Base-by-base conservation (phyloP, 2,329 filamentous ascomycete species). In the Trichoderma pleuroti region DNA sequence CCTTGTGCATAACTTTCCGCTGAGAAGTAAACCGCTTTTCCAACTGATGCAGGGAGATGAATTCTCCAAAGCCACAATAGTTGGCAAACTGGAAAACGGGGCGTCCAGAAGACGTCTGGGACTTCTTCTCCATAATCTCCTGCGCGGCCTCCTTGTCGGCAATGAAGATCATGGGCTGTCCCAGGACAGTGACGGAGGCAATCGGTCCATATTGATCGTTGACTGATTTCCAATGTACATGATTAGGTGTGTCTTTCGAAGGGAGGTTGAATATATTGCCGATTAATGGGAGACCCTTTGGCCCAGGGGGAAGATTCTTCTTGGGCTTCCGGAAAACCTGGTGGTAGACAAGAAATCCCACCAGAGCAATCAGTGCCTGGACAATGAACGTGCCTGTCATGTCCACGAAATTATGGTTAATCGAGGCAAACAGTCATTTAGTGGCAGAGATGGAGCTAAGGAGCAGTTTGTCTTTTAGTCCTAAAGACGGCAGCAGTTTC, bases 211-310 rank as follows among this genome's bases (percentile, higher is more conserved):
- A 78, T 6, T 71, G 39, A 0, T 81, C 75, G 26, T 78, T 80
- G 66, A 78, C 75, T 56, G 77, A 75, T 4, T 77, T 60, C 79
- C 80, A 81, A 61, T 81, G 78, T 28, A 76, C 71, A 68, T 76
- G 77, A 42, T 80, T 77, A 0, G 73, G 76, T 9, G 70, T 71
- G 3, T 74, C 76, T 9, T 73, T 70, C 1, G 78, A 75, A 1
- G 83, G 84, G 21, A 86, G 73, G 72, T 86, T 83, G 4, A 76
- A 74, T 16, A 85, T 69, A 73, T 86, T 86, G 18, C 84, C 84
- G 14, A 86, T 61, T 1, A 86, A 42, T 0, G 83, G 81, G 9
- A 82, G 74, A 0, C 78, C 78, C 24, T 70, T 77, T 74, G 73
- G 80, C 66, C 72, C 78, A 68, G 72, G 78, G 42, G 68, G 77